Evolutionary conservation across 495 filamentous ascomycete species (phyloP).

Genomic region (Hypoxylon lenormandii): DNA sequence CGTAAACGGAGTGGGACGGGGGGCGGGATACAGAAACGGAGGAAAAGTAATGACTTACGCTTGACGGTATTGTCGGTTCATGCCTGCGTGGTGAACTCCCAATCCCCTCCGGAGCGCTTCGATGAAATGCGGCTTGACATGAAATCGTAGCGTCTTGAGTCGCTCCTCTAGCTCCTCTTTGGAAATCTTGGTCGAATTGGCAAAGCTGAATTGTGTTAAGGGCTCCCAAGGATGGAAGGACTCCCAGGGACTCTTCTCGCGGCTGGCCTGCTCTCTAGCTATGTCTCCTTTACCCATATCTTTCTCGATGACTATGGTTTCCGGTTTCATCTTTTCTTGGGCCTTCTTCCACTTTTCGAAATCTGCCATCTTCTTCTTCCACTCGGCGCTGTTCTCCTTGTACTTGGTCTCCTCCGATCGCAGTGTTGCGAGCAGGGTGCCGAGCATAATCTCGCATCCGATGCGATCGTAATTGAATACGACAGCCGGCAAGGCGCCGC

Average conservation of each 20-base stretch:
- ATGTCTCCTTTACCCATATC: constrained; percentile 65
- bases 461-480: constrained; percentile 80
- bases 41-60: constrained; percentile 48
- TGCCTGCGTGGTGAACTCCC: constrained; percentile 80
- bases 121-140: constrained; percentile 63
- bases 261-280: constrained; percentile 63
- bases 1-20: too few relatives aligned
- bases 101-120: constrained; percentile 72
- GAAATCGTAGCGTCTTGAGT: constrained; percentile 58
- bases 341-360: constrained; percentile 66
- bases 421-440: constrained; percentile 62
- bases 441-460: constrained; percentile 69
- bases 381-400: constrained; percentile 67
- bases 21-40: not conserved
- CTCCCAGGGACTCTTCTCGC: constrained; percentile 67
- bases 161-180: constrained; percentile 66
- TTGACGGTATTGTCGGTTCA: constrained; percentile 81
- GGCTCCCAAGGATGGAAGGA: constrained; percentile 75
- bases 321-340: constrained; percentile 48
- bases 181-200: constrained; percentile 66
- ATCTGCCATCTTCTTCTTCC: constrained; percentile 66
- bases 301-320: constrained; percentile 37
- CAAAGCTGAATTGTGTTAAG: constrained; percentile 72
- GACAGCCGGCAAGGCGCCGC: constrained; percentile 76
- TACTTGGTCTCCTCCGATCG: constrained; percentile 65